These are phyloP conservation scores for Hippophae gyantsensis DNA, from an alignment of 306 rosid genomes.

Conservation along the genomic window DNA sequence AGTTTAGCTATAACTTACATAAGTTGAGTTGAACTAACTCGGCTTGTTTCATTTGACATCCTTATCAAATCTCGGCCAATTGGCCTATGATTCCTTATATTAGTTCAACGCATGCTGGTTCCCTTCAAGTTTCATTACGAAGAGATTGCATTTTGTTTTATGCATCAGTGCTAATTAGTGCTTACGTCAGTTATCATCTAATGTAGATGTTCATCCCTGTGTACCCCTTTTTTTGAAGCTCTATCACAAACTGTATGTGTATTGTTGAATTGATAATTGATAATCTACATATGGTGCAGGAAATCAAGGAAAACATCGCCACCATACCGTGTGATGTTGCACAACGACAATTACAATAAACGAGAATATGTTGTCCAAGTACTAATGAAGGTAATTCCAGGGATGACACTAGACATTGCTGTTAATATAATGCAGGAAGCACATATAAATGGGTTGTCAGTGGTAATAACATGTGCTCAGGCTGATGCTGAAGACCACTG, in stretches of 20 bases:
- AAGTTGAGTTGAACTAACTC: too few relatives aligned
- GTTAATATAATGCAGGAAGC: slow-evolving; percentile 84
- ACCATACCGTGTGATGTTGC: slow-evolving; percentile 58
- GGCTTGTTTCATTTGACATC: too few relatives aligned
- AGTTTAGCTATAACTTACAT: too few relatives aligned
- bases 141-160: too few relatives aligned
- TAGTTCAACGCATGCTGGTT: neutral
- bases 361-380: slow-evolving; percentile 76
- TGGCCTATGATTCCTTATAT: too few relatives aligned
- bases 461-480: slow-evolving; percentile 60
- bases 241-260: neutral
- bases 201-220: too few relatives aligned
- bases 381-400: slow-evolving; percentile 79
- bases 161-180: too few relatives aligned
- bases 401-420: slow-evolving; percentile 67
- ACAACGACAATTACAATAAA: slow-evolving; percentile 65
- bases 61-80: too few relatives aligned
- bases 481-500: slow-evolving; percentile 79
- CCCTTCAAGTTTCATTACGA: neutral
- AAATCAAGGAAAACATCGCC: slow-evolving; percentile 52
- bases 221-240: too few relatives aligned
- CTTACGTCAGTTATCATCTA: too few relatives aligned
- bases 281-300: slow-evolving; percentile 25
- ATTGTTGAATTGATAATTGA: neutral
- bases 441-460: slow-evolving; percentile 54